A percentile compares a stretch with the other conserved stretches of the same genome.
phyloP scores from a whole-genome alignment of 2,329 filamentous ascomycete species.

The Pyrenochaeta sp. region DNA sequence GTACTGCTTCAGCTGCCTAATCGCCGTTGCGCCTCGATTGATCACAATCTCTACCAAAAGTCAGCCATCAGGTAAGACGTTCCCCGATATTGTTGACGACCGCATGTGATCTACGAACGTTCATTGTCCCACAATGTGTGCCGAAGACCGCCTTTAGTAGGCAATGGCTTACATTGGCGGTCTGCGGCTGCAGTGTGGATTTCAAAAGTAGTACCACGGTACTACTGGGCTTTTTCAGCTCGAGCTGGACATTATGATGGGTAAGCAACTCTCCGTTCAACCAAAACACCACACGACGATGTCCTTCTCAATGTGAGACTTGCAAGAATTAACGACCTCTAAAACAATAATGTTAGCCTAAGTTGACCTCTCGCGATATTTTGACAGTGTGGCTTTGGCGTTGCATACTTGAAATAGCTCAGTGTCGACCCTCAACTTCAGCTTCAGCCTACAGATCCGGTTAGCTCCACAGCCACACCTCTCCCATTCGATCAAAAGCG shows the following conservation, averaged over 20 bases:
- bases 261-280: conserved; percentile 2
- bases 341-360: background rate
- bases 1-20: too few species aligned
- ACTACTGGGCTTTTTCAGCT: background rate
- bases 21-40: too few species aligned
- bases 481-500: background rate
- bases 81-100: too few species aligned
- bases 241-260: background rate
- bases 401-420: background rate
- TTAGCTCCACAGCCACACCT: conserved; percentile 4
- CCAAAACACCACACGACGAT: background rate
- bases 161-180: background rate
- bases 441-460: background rate
- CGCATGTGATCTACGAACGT: too few species aligned
- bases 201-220: background rate
- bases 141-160: too few species aligned
- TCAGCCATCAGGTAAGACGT: too few species aligned
- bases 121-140: too few species aligned
- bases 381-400: background rate
- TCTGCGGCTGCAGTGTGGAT: background rate
- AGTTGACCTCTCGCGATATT: background rate
- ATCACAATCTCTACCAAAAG: too few species aligned
- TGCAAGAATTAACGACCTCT: background rate
- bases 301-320: too few species aligned
- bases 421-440: background rate